Conservation (phyloP, 768 basidiomycete species). For the Phanerochaete sordida region DNA sequence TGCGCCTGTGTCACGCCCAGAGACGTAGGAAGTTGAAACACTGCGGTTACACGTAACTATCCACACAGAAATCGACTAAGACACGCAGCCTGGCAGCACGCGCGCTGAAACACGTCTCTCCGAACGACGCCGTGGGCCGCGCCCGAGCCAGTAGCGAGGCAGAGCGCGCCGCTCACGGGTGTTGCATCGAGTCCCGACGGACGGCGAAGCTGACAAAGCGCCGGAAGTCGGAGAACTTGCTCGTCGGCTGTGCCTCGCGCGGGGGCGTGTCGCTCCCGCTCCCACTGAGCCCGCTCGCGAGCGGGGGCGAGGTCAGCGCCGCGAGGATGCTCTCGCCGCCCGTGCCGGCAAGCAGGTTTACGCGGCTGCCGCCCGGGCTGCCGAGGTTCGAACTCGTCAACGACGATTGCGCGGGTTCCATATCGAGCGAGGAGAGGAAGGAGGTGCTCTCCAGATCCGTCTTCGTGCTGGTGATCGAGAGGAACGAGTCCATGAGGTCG, state of each 20-base stretch:
- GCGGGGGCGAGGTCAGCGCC: constrained; percentile 57
- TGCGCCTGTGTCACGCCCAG: not conserved
- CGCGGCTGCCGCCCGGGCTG: constrained; percentile 64
- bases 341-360: constrained; percentile 41
- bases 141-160: not conserved
- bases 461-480: constrained; percentile 90
- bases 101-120: not conserved
- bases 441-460: constrained; percentile 85
- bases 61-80: not conserved
- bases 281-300: constrained; percentile 61
- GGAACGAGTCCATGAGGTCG: constrained; percentile 84
- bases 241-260: constrained; percentile 40
- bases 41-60: not conserved
- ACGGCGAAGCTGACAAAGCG: constrained; percentile 89
- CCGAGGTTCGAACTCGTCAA: constrained; percentile 35
- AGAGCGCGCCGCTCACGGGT: not conserved
- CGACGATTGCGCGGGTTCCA: constrained; percentile 75
- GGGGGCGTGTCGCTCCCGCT: constrained; percentile 49
- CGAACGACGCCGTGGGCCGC: not conserved
- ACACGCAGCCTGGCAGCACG: not conserved
- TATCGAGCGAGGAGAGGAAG: constrained; percentile 91
- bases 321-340: constrained; percentile 57
- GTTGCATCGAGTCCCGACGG: constrained; percentile 52
- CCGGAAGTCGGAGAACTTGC: constrained; percentile 81
- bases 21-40: not conserved